Percentiles rank a stretch among this genome's conserved stretches.
Evolutionary conservation across 345 rosid genomes (phyloP).

Genomic region (Rhodomyrtus tomentosa): DNA sequence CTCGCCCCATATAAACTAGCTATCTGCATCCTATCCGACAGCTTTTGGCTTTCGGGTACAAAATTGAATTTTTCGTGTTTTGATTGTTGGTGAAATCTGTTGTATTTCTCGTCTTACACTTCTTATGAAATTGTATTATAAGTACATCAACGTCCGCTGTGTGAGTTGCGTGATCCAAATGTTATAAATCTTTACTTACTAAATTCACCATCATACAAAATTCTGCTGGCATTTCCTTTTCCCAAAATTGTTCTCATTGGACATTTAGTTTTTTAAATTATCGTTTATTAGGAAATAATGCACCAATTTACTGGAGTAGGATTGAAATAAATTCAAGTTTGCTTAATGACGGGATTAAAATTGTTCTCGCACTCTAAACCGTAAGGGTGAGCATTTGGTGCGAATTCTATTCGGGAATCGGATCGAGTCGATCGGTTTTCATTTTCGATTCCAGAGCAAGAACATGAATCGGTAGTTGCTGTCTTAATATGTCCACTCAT

Average conservation of each 20-base stretch:
- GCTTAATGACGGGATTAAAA: neutral
- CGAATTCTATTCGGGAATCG: neutral
- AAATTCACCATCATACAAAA: neutral
- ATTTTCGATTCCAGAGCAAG: no score
- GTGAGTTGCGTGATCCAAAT: neutral
- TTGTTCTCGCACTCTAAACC: neutral
- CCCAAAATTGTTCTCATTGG: neutral
- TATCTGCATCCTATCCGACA: neutral
- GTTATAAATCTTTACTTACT: neutral
- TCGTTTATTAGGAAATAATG: neutral
- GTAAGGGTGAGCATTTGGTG: neutral
- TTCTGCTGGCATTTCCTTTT: neutral
- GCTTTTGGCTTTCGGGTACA: neutral
- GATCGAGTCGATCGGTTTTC: no score
- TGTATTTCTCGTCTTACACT: neutral
- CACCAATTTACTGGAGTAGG: neutral
- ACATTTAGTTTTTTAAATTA: neutral
- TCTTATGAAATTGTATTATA: neutral
- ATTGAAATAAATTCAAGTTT: neutral
- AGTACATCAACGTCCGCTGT: neutral
- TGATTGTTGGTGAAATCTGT: neutral
- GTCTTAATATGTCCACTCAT: neutral
- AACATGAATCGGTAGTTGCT: neutral
- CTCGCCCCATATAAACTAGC: neutral
- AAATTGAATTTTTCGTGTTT: neutral